phyloP scores from a whole-genome alignment of 2,329 filamentous ascomycete species.

The Penicillium rolfsii region DNA sequence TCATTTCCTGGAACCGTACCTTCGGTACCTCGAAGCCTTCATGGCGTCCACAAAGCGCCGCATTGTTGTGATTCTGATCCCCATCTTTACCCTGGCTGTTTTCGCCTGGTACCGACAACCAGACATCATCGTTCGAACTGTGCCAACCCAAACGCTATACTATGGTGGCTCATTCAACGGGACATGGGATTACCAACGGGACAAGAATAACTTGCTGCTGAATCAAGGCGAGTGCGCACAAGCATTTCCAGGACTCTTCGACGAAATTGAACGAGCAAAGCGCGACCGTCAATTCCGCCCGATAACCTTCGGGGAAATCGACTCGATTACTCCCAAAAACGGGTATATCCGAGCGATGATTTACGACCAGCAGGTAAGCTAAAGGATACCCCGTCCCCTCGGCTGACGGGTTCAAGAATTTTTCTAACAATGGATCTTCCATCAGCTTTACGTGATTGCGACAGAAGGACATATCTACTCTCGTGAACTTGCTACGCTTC shows the following conservation, averaged over 20 bases:
- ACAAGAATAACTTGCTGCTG: constrained; percentile 29
- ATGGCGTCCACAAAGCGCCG: too few relatives aligned
- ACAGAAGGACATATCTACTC: constrained; percentile 21
- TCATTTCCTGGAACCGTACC: too few relatives aligned
- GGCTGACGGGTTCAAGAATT: not conserved
- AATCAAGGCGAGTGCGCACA: constrained; percentile 26
- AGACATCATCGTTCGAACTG: too few relatives aligned
- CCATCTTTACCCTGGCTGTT: too few relatives aligned
- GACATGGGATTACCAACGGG: constrained; percentile 25
- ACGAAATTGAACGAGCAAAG: constrained; percentile 30
- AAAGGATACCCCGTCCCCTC: not conserved
- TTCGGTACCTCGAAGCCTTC: too few relatives aligned
- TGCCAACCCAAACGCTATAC: too few relatives aligned
- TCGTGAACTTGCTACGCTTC: constrained; percentile 41
- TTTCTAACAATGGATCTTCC: not conserved
- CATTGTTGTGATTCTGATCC: too few relatives aligned
- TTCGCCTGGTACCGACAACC: too few relatives aligned
- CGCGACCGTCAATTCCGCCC: constrained; percentile 24
- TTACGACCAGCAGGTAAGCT: constrained; percentile 22
- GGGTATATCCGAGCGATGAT: constrained; percentile 35
- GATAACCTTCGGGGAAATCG: constrained; percentile 23
- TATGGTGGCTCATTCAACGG: constrained; percentile 9
- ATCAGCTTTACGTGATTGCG: constrained; percentile 32
- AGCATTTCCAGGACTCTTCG: constrained; percentile 35
- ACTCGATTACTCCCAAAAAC: constrained; percentile 26